Conservation (phyloP, 352 stramenopile genomes). For the Globisporangium heterothallicum region DNA sequence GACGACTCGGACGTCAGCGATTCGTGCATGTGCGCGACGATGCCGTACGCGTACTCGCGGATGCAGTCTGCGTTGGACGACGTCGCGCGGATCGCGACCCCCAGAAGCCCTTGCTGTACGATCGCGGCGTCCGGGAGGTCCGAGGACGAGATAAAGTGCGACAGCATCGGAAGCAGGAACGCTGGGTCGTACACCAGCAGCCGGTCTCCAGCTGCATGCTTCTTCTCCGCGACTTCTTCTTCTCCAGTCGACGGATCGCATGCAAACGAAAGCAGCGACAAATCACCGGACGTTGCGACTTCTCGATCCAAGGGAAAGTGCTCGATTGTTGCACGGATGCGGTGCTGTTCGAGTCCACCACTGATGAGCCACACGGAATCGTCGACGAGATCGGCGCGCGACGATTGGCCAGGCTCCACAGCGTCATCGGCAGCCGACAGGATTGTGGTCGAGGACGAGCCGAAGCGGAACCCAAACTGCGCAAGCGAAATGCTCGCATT, state of each 20-base stretch:
- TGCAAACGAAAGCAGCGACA: conserved; percentile 22
- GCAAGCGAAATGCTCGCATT: conserved; percentile 29
- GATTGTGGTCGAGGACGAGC: conserved; percentile 30
- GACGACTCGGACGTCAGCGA: conserved; percentile 45
- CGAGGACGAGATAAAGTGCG: conserved; percentile 71
- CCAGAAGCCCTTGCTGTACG: conserved; percentile 68
- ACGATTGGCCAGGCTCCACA: neutral
- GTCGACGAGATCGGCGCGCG: conserved; percentile 45
- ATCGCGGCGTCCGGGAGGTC: conserved; percentile 46
- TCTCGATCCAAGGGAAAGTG: conserved; percentile 53
- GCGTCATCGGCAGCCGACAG: conserved; percentile 17
- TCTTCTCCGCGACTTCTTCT: neutral
- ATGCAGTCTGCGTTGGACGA: conserved; percentile 55
- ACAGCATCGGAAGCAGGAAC: conserved; percentile 71
- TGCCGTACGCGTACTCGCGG: conserved; percentile 63
- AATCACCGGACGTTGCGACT: conserved; percentile 22
- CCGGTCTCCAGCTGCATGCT: neutral
- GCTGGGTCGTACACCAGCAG: conserved; percentile 57
- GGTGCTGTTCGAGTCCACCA: conserved; percentile 56
- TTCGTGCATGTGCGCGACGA: conserved; percentile 74
- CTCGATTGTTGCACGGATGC: conserved; percentile 66
- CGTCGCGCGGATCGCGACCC: conserved; percentile 60
- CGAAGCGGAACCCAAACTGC: conserved; percentile 70
- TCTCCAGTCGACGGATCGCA: neutral
- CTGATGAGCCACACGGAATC: conserved; percentile 62